Evolutionary conservation across 345 rosid genomes (phyloP), one percentile per base, ranked within the genome.

Genomic region (Citrus sp.): DNA sequence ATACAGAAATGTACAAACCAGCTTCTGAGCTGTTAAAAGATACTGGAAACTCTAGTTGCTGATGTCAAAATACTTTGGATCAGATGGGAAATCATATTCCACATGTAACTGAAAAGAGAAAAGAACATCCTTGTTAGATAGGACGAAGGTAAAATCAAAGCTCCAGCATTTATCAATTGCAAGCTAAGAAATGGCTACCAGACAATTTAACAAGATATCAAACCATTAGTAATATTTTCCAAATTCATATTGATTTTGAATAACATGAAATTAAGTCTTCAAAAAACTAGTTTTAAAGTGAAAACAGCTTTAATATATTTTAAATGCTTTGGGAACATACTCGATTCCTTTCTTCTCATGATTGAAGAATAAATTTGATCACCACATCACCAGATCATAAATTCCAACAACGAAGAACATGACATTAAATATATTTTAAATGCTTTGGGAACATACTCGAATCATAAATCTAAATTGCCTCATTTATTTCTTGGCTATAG

Each of bases 11-110:
- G 37, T 35, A 66, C 38, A 60, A 72, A 72, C 40, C 46, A 58
- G 35, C 70, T 5, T 63, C 55, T 9, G 24, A 40, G 73, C 37
- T 42, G 49, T 42, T 37, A 51, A 28, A 34, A 59, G n/a, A 66
- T n/a, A 32, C 68, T 35, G 72, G 56, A 76, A 56, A 68, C 58
- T 78, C 85, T 84, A 86, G 86, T 78, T 84, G 85, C 86, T 54
- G 80, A 88, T 81, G 85, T 85, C 77, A 61, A 88, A 90, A 76
- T 90, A 88, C 81, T 87, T 88, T 0, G 91, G 91, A 81, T 87
- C 81, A 5, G 86, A 82, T 1, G 91, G 91, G 65, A 82, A 88
- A 80, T 88, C 89, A 77, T 88, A 89, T 56, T 85, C 89, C 78
- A 84, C 86, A 68, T 83, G 85, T 76, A 87, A 66, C 91, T 90